Evolutionary conservation across 257 asterid genomes (phyloP), one percentile per base, ranked within the genome.

Genomic region (Salvia splendens): DNA sequence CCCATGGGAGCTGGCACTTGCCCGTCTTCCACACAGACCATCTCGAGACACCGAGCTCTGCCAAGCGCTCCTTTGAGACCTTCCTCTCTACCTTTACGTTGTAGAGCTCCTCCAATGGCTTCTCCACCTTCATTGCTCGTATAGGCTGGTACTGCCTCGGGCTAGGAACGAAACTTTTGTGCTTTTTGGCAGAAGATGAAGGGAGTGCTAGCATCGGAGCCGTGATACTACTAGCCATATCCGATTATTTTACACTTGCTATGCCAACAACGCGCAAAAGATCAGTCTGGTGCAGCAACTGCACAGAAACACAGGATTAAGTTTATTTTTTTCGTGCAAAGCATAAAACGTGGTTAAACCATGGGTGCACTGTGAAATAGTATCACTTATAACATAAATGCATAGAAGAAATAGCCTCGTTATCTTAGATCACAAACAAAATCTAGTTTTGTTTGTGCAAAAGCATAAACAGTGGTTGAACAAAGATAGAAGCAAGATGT

Each of bases 1-100:
- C 99, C 99, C 99, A 93, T 0, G 97, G 96, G 35, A 93, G 86
- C 84, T 79, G 80, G 84, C 97, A 88, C 69, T 88, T 86, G 20
- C 96, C 99, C 0, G 99, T 93, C 68, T 93, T 90, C 99, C 99
- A 93, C 6, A 84, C 72, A 3, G 97, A 88, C 99, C 99, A 93
- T 67, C 75, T 75, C 0, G 92, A 81, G 30, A 88, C 86, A 0
- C 91, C 93, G 2, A 93, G 96, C 86, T 90, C 89, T 8, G 76
- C 80, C 68, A 90, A 52, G 17, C 95, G 80, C 50, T 82, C 82
- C 68, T 88, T 85, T 0, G 95, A 24, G 49, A 82, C 94, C 12
- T 86, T 82, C 52, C 83, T 81, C 76, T 93, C 99, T 5, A 93
- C 97, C 70, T 84, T 82, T 72, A 93, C 88, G 14, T 84, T 85